Percentiles rank a stretch among this genome's conserved stretches.
Conservation (phyloP, 805 yeast species). For the Suhomyces sp. region DNA sequence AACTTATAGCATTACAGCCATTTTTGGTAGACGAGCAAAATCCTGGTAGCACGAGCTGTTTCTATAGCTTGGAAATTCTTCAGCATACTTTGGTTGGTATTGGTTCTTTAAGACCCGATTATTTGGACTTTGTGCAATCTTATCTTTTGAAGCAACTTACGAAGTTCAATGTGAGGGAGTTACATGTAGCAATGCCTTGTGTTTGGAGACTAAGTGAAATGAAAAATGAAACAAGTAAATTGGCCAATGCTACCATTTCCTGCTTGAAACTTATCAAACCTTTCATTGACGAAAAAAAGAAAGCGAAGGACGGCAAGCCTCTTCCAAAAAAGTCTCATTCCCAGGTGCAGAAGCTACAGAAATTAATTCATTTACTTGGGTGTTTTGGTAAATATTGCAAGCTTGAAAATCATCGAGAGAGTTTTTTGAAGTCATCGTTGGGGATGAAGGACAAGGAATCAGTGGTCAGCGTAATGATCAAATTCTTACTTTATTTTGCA, state of each 20-base stretch:
- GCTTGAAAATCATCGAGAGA: conserved; percentile 46
- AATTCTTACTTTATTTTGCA: conserved; percentile 57
- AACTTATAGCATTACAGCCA: conserved; percentile 63
- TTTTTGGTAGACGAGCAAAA: conserved; percentile 50
- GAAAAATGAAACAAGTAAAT: conserved; percentile 44
- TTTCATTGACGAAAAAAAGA: conserved; percentile 31
- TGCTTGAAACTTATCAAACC: conserved; percentile 54
- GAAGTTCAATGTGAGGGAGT: conserved; percentile 56
- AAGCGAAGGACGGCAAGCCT: background rate
- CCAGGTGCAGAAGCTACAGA: conserved; percentile 32
- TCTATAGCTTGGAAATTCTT: conserved; percentile 55
- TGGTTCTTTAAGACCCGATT: conserved; percentile 48
- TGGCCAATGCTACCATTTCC: conserved; percentile 64
- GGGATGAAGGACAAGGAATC: conserved; percentile 53
- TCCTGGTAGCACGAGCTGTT: conserved; percentile 41
- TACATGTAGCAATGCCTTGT: conserved; percentile 74
- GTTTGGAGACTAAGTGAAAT: conserved; percentile 55
- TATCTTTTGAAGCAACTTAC: conserved; percentile 58
- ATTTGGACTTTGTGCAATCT: conserved; percentile 48
- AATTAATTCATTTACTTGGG: conserved; percentile 64
- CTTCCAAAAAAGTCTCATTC: conserved; percentile 11
- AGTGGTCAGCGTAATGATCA: conserved; percentile 56
- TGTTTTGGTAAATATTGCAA: conserved; percentile 68
- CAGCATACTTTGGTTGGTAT: conserved; percentile 46
- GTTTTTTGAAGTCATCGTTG: conserved; percentile 39